Base-by-base conservation (phyloP, 2,329 filamentous ascomycete species). In the Ophiosphaerella narmari region DNA sequence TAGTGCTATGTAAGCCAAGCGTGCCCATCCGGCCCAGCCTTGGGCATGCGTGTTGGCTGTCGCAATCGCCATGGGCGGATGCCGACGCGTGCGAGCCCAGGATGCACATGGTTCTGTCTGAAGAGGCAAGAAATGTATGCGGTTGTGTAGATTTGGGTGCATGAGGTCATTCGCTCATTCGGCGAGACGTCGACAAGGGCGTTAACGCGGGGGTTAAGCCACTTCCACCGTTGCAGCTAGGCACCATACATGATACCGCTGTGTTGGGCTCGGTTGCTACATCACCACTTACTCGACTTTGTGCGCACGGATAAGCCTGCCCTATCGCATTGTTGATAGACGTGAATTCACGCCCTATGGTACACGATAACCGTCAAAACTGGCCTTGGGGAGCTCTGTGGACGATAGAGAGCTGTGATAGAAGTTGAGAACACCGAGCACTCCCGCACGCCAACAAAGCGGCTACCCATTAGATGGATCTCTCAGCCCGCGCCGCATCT, bases 1-100 rank as follows among this genome's bases (percentile, higher is more conserved):
- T 48, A 41, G 52, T 11, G 6, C 26, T 29, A 29, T 29, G 26
- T 50, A 52, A 55, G 57, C 57, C 60, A 58, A 59, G 54, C 50
- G 46, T 48, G 58, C 59, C 60, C 60, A 63, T 60, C 23, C 23
- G 52, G 62, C 68, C 70, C 63, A 66, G 68, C 67, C 67, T 52
- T 65, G 60, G 46, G 54, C 68, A 71, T 70, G 65, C 67, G 66
- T 46, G 60, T 60, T 46, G n/a, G 42, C 45, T 46, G 54, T 66
- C 63, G 63, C 64, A 66, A 64, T 66, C 63, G 63, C 64, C 66
- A 64, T 39, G 12, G 18, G 24, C 16, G 34, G 16, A 37, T 14
- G 42, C 42, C 40, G 39, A 32, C 12, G 16, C 14, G 14, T 13
- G 18, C 23, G 40, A 16, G 18, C 18, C 2, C 4, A 21, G 18